A percentile compares a stretch with the other conserved stretches of the same genome.
Evolutionary conservation across 257 asterid species (phyloP).

Genomic region (Jaltomata sinuosa): DNA sequence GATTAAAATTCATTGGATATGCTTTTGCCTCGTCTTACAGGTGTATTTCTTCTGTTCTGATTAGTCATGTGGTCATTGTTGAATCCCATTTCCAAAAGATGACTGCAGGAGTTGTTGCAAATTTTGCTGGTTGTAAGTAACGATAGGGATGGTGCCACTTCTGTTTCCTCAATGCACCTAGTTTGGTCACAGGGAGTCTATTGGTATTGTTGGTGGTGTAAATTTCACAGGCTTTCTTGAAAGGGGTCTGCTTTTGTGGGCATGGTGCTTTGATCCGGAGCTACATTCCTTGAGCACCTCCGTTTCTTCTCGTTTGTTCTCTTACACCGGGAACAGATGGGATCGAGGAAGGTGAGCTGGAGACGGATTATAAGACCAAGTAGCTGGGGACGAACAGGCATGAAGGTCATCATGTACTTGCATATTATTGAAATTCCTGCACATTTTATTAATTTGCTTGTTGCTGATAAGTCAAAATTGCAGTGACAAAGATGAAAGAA

Average conservation of each 20-base stretch:
- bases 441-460: background rate
- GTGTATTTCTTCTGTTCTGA: too few species aligned
- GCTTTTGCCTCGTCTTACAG: too few species aligned
- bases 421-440: background rate
- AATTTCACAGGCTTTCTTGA: slow-evolving; percentile 31
- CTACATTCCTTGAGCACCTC: background rate
- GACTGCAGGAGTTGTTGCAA: too few species aligned
- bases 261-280: background rate
- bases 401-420: slow-evolving; percentile 16
- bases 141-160: slow-evolving; percentile 1
- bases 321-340: background rate
- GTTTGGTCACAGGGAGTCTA: slow-evolving; percentile 22
- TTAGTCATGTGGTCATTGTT: too few species aligned
- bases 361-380: too few species aligned
- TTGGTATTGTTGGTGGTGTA: background rate
- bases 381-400: too few species aligned
- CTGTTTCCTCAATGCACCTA: slow-evolving; percentile 43
- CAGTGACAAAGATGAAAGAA: background rate
- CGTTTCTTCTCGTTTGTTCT: background rate
- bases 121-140: slow-evolving; percentile 13
- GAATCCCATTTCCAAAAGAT: too few species aligned
- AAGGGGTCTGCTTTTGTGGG: background rate
- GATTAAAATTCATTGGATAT: too few species aligned
- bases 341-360: slow-evolving; percentile 30
- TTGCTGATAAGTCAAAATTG: background rate